Base-by-base conservation (phyloP, 305 asterid species). In the Ruellia speciosa region DNA sequence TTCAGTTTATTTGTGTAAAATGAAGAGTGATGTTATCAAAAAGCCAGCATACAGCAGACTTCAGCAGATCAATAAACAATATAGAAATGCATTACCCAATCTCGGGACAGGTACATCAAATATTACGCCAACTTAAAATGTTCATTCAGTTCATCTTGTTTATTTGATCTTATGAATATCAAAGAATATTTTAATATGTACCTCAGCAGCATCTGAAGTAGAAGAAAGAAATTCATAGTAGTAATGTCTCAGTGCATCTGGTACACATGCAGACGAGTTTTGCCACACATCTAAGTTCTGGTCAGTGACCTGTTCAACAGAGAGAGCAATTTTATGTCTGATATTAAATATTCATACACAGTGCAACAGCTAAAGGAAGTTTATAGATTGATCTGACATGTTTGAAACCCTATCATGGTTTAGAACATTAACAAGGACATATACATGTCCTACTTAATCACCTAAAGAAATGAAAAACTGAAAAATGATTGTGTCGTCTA, bases 221-320 rank as follows among this genome's bases (percentile, higher is more conserved):
- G 99, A 82, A 66, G 94, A 93, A 70, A 93, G 85, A 73, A 78
- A 81, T 70, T 88, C 89, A 71, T 86, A 88, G 75, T 93, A 93
- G 71, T 93, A 88, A 76, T 84, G 99, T 64, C 99, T 88, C 73
- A 93, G 66, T 10, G 99, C 99, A 84, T 88, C 97, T 31, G 92
- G 75, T 69, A 86, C 88, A 72, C 81, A 83, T 40, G 95, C 92
- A 65, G 95, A 68, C 13, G 94, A 79, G 68, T 84, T 88, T 65
- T 73, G 77, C 90, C 95, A 85, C 40, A 72, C 85, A 74, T 93
- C 96, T 74, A 86, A 75, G 67, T 86, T 81, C 71, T 88, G 96
- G 75, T 86, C 97, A 17, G 85, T 81, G 65, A 84, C 99, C 99
- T 93, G 87, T 69, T 65, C 68, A 47, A 63, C 47, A 59, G 68